Conservation (phyloP, 192 early-diverging fungal species). For the Mortierella hygrophila region DNA sequence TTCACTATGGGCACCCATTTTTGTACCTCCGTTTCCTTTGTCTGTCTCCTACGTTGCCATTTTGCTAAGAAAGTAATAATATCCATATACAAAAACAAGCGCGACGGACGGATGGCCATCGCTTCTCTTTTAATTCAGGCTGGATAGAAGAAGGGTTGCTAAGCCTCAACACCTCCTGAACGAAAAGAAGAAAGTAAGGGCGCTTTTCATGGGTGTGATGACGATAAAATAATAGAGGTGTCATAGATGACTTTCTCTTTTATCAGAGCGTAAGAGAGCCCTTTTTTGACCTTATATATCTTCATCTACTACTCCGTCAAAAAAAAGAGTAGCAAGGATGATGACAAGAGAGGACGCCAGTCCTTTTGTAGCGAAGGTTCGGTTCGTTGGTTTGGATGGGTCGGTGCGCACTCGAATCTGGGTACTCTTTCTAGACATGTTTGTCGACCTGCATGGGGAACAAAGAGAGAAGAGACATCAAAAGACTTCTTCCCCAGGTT, state of each 20-base stretch:
- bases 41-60: background rate
- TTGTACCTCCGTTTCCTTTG: background rate
- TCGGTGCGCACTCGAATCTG: background rate
- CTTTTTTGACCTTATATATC: background rate
- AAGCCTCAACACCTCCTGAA: conserved; percentile 3
- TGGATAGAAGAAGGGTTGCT: background rate
- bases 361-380: background rate
- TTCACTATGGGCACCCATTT: background rate
- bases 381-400: background rate
- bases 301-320: background rate
- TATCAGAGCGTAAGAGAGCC: background rate
- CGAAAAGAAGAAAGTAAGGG: background rate
- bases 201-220: background rate
- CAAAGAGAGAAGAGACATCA: too few relatives aligned
- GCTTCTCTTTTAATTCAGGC: too few relatives aligned
- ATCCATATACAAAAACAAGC: background rate
- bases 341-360: background rate
- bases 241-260: background rate
- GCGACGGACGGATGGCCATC: too few relatives aligned
- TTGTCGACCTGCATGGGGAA: background rate
- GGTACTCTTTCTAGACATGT: background rate
- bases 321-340: background rate
- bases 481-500: too few relatives aligned
- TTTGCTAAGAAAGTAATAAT: background rate
- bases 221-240: background rate